A percentile compares a stretch with the other conserved stretches of the same genome.
phyloP scores from a whole-genome alignment of 345 rosid genomes.

The Acer negundo region DNA sequence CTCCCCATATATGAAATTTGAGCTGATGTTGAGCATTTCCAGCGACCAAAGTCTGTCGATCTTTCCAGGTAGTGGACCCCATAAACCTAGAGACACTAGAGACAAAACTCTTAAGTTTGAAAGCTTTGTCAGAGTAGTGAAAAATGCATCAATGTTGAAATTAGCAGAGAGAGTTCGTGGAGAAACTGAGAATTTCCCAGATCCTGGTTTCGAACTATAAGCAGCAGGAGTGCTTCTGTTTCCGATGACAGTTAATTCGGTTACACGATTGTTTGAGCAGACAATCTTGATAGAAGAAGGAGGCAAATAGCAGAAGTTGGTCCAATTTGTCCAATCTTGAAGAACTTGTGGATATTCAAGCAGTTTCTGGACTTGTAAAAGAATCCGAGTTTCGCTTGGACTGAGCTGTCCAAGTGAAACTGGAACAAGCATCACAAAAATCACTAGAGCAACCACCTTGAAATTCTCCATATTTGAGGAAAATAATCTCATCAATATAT shows the following conservation, averaged over 20 bases:
- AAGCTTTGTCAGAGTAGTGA: constrained; percentile 68
- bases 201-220: constrained; percentile 10
- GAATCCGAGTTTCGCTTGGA: constrained; percentile 53
- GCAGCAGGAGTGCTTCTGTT: constrained; percentile 50
- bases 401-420: constrained; percentile 51
- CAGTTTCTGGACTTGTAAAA: constrained; percentile 60
- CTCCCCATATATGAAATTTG: constrained; percentile 68
- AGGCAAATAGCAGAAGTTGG: constrained; percentile 74
- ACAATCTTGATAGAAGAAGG: constrained; percentile 57
- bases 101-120: constrained; percentile 59
- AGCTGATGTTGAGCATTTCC: constrained; percentile 58
- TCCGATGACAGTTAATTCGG: constrained; percentile 63
- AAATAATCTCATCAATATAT: not conserved
- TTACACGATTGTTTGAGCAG: constrained; percentile 53
- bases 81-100: constrained; percentile 70
- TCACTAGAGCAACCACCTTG: constrained; percentile 25
- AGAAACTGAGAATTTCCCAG: constrained; percentile 31
- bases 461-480: constrained; percentile 27
- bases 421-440: constrained; percentile 29
- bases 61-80: constrained; percentile 74
- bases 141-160: constrained; percentile 66
- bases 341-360: constrained; percentile 73
- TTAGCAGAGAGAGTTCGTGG: constrained; percentile 40
- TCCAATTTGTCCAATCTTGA: constrained; percentile 73
- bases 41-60: constrained; percentile 56